Conservation (phyloP, 1,139 yeast genomes). For the Spencermartinsiella ligniputridi region DNA sequence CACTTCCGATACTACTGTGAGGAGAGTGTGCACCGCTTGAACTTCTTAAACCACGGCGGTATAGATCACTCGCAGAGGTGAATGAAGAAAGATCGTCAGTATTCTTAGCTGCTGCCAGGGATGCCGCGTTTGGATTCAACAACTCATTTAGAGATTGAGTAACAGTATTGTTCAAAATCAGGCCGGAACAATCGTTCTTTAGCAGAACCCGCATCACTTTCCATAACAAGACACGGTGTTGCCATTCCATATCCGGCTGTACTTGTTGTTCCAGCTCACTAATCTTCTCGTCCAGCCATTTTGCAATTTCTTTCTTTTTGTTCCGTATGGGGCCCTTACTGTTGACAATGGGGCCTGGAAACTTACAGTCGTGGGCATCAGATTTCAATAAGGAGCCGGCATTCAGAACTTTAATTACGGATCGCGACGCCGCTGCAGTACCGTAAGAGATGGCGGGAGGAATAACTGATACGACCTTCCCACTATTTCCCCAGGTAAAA, state of each 20-base stretch:
- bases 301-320: conserved; percentile 59
- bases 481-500: conserved; percentile 61
- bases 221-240: conserved; percentile 30
- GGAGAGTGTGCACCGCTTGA: conserved; percentile 14
- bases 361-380: conserved; percentile 27
- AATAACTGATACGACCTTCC: conserved; percentile 41
- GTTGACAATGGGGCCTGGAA: conserved; percentile 61
- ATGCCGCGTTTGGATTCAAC: conserved; percentile 23
- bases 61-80: conserved; percentile 27
- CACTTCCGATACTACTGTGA: conserved; percentile 12
- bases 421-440: conserved; percentile 21
- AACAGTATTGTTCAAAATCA: conserved; percentile 15
- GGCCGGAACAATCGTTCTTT: conserved; percentile 19
- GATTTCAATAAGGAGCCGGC: conserved; percentile 30
- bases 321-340: conserved; percentile 43
- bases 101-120: conserved; percentile 7
- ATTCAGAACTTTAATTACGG: conserved; percentile 29
- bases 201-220: conserved; percentile 28
- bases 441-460: conserved; percentile 39
- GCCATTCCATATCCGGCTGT: conserved; percentile 12
- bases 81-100: conserved; percentile 20
- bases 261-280: conserved; percentile 20
- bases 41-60: conserved; percentile 11
- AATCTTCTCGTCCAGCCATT: conserved; percentile 48
- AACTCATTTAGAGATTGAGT: conserved; percentile 19